A percentile compares a stretch with the other conserved stretches of the same genome.
These are phyloP conservation scores for Mimosa pudica DNA, from an alignment of 306 rosid species.

Conservation along the genomic window DNA sequence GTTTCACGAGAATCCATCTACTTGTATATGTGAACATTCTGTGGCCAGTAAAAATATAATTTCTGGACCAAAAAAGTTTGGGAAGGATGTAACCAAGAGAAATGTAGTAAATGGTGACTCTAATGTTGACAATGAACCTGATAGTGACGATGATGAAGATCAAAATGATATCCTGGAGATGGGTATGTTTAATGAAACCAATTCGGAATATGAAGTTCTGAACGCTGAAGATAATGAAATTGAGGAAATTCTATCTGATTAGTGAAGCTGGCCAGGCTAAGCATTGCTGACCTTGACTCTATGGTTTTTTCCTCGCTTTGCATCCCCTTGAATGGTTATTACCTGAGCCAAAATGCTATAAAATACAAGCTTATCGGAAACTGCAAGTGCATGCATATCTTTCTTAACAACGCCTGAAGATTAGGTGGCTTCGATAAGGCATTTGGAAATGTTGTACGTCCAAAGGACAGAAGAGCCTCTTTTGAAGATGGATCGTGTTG, in stretches of 20 bases:
- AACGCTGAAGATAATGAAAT: constrained; percentile 79
- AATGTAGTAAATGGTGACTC: constrained; percentile 45
- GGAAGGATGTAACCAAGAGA: constrained; percentile 53
- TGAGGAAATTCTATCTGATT: constrained; percentile 93
- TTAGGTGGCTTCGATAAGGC: constrained; percentile 3
- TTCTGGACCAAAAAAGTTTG: constrained; percentile 52
- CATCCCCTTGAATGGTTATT: constrained; percentile 22
- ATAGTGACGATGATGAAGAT: constrained; percentile 73
- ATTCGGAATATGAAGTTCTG: constrained; percentile 62
- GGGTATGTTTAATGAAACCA: constrained; percentile 55
- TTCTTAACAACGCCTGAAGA: constrained; percentile 27
- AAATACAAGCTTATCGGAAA: constrained; percentile 16
- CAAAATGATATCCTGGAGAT: constrained; percentile 58
- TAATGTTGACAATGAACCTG: constrained; percentile 65
- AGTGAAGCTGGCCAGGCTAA: constrained; percentile 33
- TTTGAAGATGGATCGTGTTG: constrained; percentile 34
- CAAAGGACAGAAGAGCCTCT: constrained; percentile 28
- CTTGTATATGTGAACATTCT: constrained; percentile 90
- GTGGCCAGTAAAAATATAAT: constrained; percentile 47
- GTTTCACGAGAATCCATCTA: constrained; percentile 92
- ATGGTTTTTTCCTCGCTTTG: constrained; percentile 30
- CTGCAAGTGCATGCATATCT: neutral
- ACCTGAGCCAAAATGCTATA: constrained; percentile 40
- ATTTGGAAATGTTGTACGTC: constrained; percentile 2
- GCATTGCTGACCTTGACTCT: constrained; percentile 28